Base-by-base conservation (phyloP, 305 asterid species). In the Solanum hybrid region DNA sequence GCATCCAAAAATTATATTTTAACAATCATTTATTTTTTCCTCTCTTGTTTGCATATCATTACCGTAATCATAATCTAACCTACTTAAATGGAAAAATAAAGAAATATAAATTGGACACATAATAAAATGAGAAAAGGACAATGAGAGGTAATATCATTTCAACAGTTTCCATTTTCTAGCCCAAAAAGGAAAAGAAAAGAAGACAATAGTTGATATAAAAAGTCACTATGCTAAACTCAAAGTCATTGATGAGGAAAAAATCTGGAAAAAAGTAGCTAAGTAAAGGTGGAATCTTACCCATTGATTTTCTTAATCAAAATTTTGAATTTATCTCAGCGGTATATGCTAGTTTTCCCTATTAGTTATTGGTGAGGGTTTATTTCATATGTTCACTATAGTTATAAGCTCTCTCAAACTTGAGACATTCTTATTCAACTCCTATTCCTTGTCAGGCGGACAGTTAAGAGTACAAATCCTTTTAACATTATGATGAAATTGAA, bases 391-490 rank as follows among this genome's bases (percentile, higher is more conserved):
- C 17, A 29, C 87, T 82, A 29, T 5, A 29, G 29, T 51, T 29
- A 82, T 31, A 84, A 84, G 69, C 36, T 51, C 11, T 81, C 72
- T 17, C 42, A 17, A 42, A 3, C 42, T 27, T 20, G 75, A 84
- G 36, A 84, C 73, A 29, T 31, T 36, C 46, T 89, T 56, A 64
- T 89, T 86, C 51, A 89, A 86, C 72, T 17, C 69, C 13, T 60
- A 46, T 86, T 89, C 84, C 88, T 72, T 80, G 31, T 91, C 95
- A 96, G 99, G 96, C 95, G 98, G 93, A 95, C 96, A 7, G 93
- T 91, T 31, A 93, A 90, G 92, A 91, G 91, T 88, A 84, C 94
- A 72, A 92, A 92, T 77, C 94, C 97, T 81, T 96, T 96, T 90
- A 93, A 94, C 87, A 88, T 95, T 84, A 42, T 89, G 79, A 86